phyloP scores from a whole-genome alignment of 345 rosid species.

The Leavenworthia alabamica region DNA sequence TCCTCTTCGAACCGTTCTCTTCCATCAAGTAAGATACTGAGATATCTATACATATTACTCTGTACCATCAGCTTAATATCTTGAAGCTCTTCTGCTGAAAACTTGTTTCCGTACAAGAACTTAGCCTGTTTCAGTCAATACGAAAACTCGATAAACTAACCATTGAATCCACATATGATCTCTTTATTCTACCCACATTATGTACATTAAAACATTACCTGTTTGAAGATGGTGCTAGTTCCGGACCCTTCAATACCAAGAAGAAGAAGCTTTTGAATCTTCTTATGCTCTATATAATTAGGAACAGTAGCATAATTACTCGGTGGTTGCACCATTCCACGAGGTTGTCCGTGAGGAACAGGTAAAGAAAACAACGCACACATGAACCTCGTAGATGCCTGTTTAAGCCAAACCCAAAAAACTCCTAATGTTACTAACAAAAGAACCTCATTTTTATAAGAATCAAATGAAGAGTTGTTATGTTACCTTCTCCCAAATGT shows the following conservation, averaged over 20 bases:
- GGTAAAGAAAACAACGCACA: constrained; percentile 89
- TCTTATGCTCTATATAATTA: constrained; percentile 76
- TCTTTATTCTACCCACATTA: neutral
- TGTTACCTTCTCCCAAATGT: constrained; percentile 84
- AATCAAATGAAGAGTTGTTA: neutral
- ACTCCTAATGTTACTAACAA: neutral
- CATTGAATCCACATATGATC: too few species aligned
- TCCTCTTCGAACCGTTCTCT: constrained; percentile 98
- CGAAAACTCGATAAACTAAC: constrained; percentile 1
- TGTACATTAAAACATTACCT: constrained; percentile 38
- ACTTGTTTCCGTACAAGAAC: constrained; percentile 85
- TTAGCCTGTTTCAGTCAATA: constrained; percentile 58
- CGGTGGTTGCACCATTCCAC: constrained; percentile 59
- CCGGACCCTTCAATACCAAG: constrained; percentile 87
- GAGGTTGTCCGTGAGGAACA: constrained; percentile 68
- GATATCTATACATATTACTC: constrained; percentile 91
- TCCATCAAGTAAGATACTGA: constrained; percentile 90
- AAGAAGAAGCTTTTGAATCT: constrained; percentile 74
- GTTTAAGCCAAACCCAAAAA: constrained; percentile 34
- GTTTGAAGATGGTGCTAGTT: constrained; percentile 96
- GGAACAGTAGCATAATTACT: constrained; percentile 69
- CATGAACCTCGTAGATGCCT: constrained; percentile 88
- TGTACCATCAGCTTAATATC: constrained; percentile 95
- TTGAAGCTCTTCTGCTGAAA: constrained; percentile 67
- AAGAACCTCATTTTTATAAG: neutral